Evolutionary conservation across 1,284 basidiomycete species (phyloP), one percentile per base, ranked within the genome.

Genomic region (Wolfiporia cocos): DNA sequence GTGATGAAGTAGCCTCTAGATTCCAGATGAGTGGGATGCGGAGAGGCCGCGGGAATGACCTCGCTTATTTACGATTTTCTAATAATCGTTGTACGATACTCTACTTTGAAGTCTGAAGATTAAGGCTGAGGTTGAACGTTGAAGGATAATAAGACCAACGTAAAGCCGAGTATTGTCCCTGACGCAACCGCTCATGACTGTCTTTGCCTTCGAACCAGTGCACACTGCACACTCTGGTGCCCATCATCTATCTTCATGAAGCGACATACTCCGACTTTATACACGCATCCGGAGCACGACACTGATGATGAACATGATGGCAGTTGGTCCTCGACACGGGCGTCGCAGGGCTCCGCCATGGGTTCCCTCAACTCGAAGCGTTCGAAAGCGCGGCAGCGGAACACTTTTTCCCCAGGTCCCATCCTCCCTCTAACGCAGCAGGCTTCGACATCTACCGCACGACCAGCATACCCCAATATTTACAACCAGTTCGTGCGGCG

Each of bases 401-500:
- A 53, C 36, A 57, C 58, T 21, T 64, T 68, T 41, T 59, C 60
- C 31, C 53, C 59, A 18, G 56, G 32, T 48, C 52, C 57, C 32
- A 51, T 53, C 36, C 54, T 56, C 5, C 58, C 59, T 37, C 44
- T 42, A n/a, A 50, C 63, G 38, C 22, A 30, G 11, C 19, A 31
- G 19, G 61, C 66, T 34, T 54, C 62, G 15, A 49, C 65, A 14
- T 34, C 51, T 10, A n/a, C n/a, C n/a, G 50, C 48, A 28, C 48
- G 52, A n/a, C 40, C 55, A 22, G 74, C 73, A 49, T 78, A 81
- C 57, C 69, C 79, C 12, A 78, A 84, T 55, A 72, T 85, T 22
- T 88, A 88, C 62, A 78, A 81, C 21, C 83, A 86, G 56, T 88
- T 88, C 58, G 75, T 88, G 32, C 76, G 74, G 49, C 70, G 83